Evolutionary conservation across 208 protist species (phyloP), one percentile per base, ranked within the genome.

Genomic region (Tritrichomonas musculus): DNA sequence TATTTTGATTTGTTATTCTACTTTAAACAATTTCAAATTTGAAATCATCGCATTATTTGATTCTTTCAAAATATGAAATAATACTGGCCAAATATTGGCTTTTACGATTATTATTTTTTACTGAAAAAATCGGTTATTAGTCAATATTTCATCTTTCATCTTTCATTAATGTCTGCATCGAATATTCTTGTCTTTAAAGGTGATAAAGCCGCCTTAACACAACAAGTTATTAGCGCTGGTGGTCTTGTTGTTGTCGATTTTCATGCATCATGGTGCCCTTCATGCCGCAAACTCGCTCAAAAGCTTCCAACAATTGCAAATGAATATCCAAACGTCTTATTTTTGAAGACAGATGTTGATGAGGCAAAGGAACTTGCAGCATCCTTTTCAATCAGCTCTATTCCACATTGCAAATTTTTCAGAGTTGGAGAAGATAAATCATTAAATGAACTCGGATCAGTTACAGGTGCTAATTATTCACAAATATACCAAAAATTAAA

Each of bases 361-460:
- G 47, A 88, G 39, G 33, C 77, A 20, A 20, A 25, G 25, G 77
- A 88, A 30, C 47, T 88, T 88, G 41, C 77, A 53, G 41, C 33
- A 22, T 11, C 33, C 20, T 88, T 88, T 30, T n/a, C 20, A 57
- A 36, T 88, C 57, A 36, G 44, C n/a, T 17, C 41, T 39, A 49
- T 88, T 88, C 77, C 77, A 39, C 47, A 88, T 53, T 53, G 33
- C 47, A 88, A 88, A 27, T 88, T 88, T 47, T 88, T 88, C 47
- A 88, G 57, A 49, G 44, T 47, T 25, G 47, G 47, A 20, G 77
- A 49, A 0, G 47, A 53, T 60, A 60, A 60, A 60, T 17, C 5
- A 60, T 17, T 60, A 17, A 60, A 60, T 60, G 53, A 60, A 17
- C 53, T 60, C 17, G 53, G 53, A 60, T 60, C 53, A 60, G 53